These are phyloP conservation scores for Starmerella vaccinii DNA, from an alignment of 805 yeast species.

Conservation along the genomic window DNA sequence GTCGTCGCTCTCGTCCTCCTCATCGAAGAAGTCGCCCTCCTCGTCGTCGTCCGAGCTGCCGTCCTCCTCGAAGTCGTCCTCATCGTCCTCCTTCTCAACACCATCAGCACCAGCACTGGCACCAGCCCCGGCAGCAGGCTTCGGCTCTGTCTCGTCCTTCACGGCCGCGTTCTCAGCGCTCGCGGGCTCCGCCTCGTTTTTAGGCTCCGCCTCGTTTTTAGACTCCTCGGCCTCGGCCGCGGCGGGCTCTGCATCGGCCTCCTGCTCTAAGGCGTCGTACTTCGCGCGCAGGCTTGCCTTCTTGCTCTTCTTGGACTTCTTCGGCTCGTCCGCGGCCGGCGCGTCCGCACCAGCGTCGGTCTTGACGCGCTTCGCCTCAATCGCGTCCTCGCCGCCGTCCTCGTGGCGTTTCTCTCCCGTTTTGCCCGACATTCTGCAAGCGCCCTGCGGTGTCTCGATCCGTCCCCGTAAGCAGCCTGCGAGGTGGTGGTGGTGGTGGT, in stretches of 20 bases:
- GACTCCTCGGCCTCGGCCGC: too few relatives aligned
- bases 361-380: constrained; percentile 2
- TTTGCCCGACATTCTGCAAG: background rate
- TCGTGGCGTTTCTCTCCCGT: constrained; percentile 2
- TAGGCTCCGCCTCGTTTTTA: background rate
- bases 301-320: constrained; percentile 16
- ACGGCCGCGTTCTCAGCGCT: constrained; percentile 9
- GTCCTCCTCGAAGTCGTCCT: constrained; percentile 34
- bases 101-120: too few relatives aligned
- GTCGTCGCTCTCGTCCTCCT: constrained; percentile 50
- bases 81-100: constrained; percentile 9
- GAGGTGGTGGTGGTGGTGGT: background rate
- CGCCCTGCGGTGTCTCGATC: background rate
- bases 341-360: constrained; percentile 4
- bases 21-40: constrained; percentile 50
- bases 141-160: constrained; percentile 31
- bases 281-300: constrained; percentile 16
- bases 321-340: constrained; percentile 12
- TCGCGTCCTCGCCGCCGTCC: background rate
- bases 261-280: constrained; percentile 19
- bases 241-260: constrained; percentile 26
- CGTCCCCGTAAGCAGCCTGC: constrained; percentile 5
- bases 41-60: constrained; percentile 29
- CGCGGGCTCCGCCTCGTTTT: background rate
- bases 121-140: constrained; percentile 18